Evolutionary conservation across 2,329 filamentous ascomycete genomes (phyloP), one percentile per base, ranked within the genome.

Genomic region (Coniochaeta ligniaria): DNA sequence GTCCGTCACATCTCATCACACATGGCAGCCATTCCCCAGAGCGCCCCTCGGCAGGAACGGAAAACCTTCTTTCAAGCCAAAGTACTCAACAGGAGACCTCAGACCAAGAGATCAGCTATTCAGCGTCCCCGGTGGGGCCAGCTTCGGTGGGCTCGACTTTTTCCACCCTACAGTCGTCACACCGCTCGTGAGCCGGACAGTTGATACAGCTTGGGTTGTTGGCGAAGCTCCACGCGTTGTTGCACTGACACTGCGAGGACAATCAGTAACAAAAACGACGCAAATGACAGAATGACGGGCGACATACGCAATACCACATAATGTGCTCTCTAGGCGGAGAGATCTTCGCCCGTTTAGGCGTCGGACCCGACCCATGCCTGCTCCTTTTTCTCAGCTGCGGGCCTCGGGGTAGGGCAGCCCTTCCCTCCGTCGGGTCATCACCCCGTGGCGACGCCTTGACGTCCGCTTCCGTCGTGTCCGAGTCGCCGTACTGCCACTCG

Each of bases 401-500:
- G 22, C 7, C 43, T 41, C 20, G 22, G 12, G 26, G 26, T n/a
- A 17, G 24, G 14, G 26, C 20, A 4, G 26, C 20, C 47, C 2
- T 50, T 20, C 12, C 24, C 22, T n/a, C 24, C 20, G 3, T 24
- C 6, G 5, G 8, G 6, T 47, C 43, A 12, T 12, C 43, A 5
- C 9, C 43, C 20, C 4, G 6, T 24, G 8, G n/a, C 20, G 20
- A 14, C 20, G 12, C 26, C n/a, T 36, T 38, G 22, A 26, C 17
- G 4, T 56, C 54, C 9, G 26, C 31, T 9, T 56, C 54, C 11
- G 17, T 31, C 31, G 54, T 8, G 26, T 38, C 54, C 31, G 33
- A 24, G 31, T 77, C 75, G 14, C 76, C 64, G 22, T 74, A 68
- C 61, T 72, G 71, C 88, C 88, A 91, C 11, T 87, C 77, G 17